phyloP scores from a whole-genome alignment of 768 basidiomycete species.

The Lanmaoa rubissima region DNA sequence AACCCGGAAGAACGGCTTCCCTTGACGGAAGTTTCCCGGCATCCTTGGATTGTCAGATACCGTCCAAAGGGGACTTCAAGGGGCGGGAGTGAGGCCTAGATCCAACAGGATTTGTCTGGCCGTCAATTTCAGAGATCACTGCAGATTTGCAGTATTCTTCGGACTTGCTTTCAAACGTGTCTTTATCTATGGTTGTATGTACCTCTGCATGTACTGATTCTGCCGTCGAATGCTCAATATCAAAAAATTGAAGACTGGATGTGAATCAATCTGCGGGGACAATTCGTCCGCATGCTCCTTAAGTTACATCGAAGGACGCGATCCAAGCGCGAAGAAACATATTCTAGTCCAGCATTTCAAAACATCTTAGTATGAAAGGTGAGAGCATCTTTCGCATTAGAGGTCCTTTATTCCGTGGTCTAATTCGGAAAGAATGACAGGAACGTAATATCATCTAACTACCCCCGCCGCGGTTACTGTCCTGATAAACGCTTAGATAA shows the following conservation, averaged over 20 bases:
- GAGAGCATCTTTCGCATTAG: conserved; percentile 6
- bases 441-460: conserved; percentile 21
- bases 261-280: no score
- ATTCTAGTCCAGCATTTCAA: background rate
- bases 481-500: background rate
- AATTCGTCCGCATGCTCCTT: background rate
- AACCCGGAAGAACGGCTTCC: conserved; percentile 77
- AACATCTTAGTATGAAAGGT: background rate
- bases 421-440: conserved; percentile 20
- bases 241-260: background rate
- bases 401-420: conserved; percentile 20
- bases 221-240: background rate
- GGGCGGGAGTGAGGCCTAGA: conserved; percentile 25
- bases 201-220: conserved; percentile 13
- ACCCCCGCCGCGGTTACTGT: conserved; percentile 1
- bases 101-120: background rate
- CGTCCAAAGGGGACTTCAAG: conserved; percentile 46
- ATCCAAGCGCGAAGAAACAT: background rate
- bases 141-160: background rate
- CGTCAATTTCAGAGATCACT: background rate
- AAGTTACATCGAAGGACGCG: background rate
- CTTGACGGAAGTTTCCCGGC: conserved; percentile 68
- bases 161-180: conserved; percentile 1
- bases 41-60: conserved; percentile 84
- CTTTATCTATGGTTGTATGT: conserved; percentile 13